These are phyloP conservation scores for Paraphoma sp. DNA, from an alignment of 2,329 filamentous ascomycete genomes.

Conservation along the genomic window DNA sequence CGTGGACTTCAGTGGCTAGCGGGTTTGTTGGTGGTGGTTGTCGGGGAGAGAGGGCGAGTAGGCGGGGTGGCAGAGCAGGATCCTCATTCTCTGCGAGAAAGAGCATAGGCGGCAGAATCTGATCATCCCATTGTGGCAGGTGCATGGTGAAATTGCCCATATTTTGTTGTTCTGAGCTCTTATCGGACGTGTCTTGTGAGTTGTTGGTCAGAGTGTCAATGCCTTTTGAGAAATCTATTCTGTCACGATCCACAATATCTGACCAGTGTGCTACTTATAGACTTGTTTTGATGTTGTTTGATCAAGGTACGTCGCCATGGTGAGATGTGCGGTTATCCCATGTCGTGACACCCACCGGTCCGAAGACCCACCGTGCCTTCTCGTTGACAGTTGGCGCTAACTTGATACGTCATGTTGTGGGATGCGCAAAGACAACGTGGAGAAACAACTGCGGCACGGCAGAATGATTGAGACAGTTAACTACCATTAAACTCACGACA, in stretches of 20 bases:
- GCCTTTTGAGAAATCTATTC: not conserved
- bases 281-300: too few relatives aligned
- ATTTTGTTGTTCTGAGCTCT: slow-evolving; percentile 2
- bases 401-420: slow-evolving; percentile 10
- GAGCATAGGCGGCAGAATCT: slow-evolving; percentile 2
- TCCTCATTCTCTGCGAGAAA: slow-evolving; percentile 20
- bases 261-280: too few relatives aligned
- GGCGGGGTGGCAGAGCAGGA: slow-evolving; percentile 18
- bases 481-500: not conserved
- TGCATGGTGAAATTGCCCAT: slow-evolving; percentile 10
- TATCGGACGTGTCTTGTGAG: slow-evolving; percentile 4
- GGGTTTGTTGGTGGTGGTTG: slow-evolving; percentile 8
- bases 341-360: slow-evolving; percentile 1
- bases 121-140: slow-evolving; percentile 11
- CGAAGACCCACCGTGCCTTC: slow-evolving; percentile 7
- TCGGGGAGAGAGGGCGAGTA: slow-evolving; percentile 13
- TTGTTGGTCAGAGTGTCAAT: slow-evolving; percentile 7
- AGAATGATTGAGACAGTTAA: not conserved
- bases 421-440: slow-evolving; percentile 6
- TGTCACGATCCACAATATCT: too few relatives aligned
- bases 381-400: slow-evolving; percentile 14
- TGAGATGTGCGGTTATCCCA: not conserved
- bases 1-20: slow-evolving; percentile 42
- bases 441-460: not conserved
- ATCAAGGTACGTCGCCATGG: not conserved